Evolutionary conservation across 169 alveolate genomes (phyloP), one percentile per base, ranked within the genome.

Genomic region (Eimeria sp.): DNA sequence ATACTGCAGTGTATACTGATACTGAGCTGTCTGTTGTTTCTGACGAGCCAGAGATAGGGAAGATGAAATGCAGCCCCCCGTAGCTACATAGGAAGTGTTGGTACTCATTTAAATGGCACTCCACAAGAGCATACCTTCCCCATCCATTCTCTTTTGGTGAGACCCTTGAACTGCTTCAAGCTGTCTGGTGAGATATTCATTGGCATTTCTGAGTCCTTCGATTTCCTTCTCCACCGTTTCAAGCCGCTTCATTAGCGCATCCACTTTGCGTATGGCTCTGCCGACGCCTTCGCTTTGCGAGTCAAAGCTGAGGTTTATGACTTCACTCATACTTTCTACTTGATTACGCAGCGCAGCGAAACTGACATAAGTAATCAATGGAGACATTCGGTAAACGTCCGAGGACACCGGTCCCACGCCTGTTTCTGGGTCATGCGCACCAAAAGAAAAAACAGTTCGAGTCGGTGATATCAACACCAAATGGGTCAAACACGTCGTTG

Each of bases 321-420:
- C 91, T 83, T 83, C 91, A 40, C 54, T 83, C 91, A 83, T 49
- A 49, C 91, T 83, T 51, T 83, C 91, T n/a, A 91, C 95, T 82
- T 91, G 95, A 65, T 75, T 80, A 57, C 95, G 95, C 22, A 91
- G 95, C 11, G 90, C 89, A 40, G 89, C 86, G 89, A 91, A 91
- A 57, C 95, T 91, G 61, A 91, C 95, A 43, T 65, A 91, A 16
- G 95, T 91, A 57, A 91, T 75, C 49, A 91, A 30, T 30, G 95
- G 95, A 34, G 90, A 91, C 76, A 91, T 30, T 61, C 95, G 95
- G 47, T 72, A 91, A 22, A 91, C 95, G 67, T 91, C 95, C 34
- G 89, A 91, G 14, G 95, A 72, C 18, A 82, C 95, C 18, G 72
- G 73, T 13, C 89, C 78, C 65, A 65, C 58, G 58, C 89, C 86